Percentiles rank a stretch among this genome's conserved stretches.
Evolutionary conservation across 495 filamentous ascomycete genomes (phyloP).

Genomic region (Trichoderma orchidacearum): DNA sequence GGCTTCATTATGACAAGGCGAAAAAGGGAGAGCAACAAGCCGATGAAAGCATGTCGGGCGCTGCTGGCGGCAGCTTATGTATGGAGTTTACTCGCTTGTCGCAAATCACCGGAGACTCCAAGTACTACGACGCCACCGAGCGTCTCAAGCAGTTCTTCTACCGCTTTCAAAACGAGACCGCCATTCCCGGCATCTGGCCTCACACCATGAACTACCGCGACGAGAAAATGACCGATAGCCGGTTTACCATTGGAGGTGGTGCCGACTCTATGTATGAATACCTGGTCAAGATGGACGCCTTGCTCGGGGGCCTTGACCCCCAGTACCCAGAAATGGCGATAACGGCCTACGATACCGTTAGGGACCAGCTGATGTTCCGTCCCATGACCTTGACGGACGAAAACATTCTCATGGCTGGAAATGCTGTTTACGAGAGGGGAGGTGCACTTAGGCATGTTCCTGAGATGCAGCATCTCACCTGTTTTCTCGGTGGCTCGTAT

Average conservation of each 20-base stretch:
- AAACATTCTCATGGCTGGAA: conserved; percentile 49
- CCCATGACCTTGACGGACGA: conserved; percentile 35
- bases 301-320: conserved; percentile 55
- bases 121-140: conserved; percentile 75
- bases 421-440: conserved; percentile 10
- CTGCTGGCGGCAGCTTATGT: conserved; percentile 64
- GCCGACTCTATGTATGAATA: conserved; percentile 80
- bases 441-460: neutral
- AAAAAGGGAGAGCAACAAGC: conserved; percentile 45
- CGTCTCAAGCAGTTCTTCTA: conserved; percentile 64
- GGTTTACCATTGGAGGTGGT: conserved; percentile 56
- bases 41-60: conserved; percentile 22
- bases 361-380: conserved; percentile 51
- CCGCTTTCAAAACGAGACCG: conserved; percentile 49
- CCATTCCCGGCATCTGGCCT: conserved; percentile 76
- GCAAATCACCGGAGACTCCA: conserved; percentile 65
- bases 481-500: conserved; percentile 70
- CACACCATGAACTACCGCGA: conserved; percentile 42
- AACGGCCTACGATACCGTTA: conserved; percentile 43
- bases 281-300: conserved; percentile 43
- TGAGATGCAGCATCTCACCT: conserved; percentile 22
- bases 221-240: conserved; percentile 13
- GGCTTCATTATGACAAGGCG: conserved; percentile 41
- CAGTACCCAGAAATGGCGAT: conserved; percentile 61
- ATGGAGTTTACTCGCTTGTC: conserved; percentile 78